phyloP scores from a whole-genome alignment of 495 filamentous ascomycete species.

The Neurospora tetrasperma region DNA sequence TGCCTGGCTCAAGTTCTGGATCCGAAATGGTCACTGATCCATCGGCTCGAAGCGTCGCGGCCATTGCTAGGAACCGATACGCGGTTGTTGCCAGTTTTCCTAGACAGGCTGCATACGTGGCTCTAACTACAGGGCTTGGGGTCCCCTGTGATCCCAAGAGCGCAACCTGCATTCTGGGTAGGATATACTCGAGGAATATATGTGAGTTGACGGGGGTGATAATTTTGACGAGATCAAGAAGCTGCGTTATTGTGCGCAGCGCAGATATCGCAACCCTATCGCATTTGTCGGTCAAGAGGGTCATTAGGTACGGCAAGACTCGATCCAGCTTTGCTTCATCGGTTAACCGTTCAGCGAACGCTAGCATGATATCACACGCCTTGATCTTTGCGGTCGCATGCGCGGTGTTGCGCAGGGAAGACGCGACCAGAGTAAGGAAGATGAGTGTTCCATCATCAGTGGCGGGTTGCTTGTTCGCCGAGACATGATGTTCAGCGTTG shows the following conservation, averaged over 20 bases:
- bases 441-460: conserved; percentile 86
- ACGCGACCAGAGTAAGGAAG: conserved; percentile 77
- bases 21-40: conserved; percentile 69
- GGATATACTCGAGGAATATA: conserved; percentile 89
- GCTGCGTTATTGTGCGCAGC: conserved; percentile 73
- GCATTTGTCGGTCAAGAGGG: conserved; percentile 65
- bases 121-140: conserved; percentile 61
- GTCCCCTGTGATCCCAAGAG: conserved; percentile 45
- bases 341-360: conserved; percentile 81
- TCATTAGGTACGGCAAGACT: conserved; percentile 80
- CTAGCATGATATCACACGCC: conserved; percentile 86
- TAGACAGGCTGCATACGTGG: conserved; percentile 86
- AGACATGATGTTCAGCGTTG: conserved; percentile 58
- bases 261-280: conserved; percentile 79
- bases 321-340: conserved; percentile 97
- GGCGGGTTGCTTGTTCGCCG: conserved; percentile 31
- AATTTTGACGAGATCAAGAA: conserved; percentile 75
- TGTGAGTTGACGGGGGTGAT: conserved; percentile 93
- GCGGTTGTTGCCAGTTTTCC: conserved; percentile 88
- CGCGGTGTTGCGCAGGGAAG: conserved; percentile 80
- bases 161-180: conserved; percentile 69
- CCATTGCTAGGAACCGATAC: conserved; percentile 76
- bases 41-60: conserved; percentile 76
- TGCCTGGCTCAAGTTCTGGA: conserved; percentile 68
- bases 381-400: conserved; percentile 77